Percentiles rank a stretch among this genome's conserved stretches.
Conservation (phyloP, 2,329 filamentous ascomycete genomes). For the Coniochaeta sp. region DNA sequence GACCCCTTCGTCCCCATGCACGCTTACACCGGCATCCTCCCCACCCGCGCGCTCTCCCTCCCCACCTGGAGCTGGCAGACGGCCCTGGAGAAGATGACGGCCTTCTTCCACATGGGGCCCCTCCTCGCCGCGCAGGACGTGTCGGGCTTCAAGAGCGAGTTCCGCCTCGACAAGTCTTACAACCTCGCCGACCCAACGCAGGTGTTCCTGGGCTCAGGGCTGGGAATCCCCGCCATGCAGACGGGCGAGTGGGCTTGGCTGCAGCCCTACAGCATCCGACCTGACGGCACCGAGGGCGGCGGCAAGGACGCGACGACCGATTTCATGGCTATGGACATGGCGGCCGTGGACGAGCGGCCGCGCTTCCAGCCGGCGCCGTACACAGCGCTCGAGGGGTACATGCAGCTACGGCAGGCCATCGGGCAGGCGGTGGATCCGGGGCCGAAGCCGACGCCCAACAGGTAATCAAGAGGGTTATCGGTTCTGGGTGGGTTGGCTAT, state of each 20-base stretch:
- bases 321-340: constrained; percentile 14
- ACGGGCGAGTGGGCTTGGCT: constrained; percentile 24
- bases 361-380: constrained; percentile 22
- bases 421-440: too few relatives aligned
- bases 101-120: constrained; percentile 32
- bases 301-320: not conserved
- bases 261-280: constrained; percentile 21
- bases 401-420: too few relatives aligned
- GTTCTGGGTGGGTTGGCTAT: too few relatives aligned
- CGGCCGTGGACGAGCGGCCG: constrained; percentile 11
- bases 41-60: constrained; percentile 18
- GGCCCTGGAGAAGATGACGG: constrained; percentile 29
- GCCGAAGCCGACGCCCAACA: too few relatives aligned
- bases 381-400: constrained; percentile 22
- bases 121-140: constrained; percentile 18
- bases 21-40: constrained; percentile 26
- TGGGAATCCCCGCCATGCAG: constrained; percentile 15
- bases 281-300: not conserved
- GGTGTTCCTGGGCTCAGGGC: not conserved
- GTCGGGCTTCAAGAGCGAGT: constrained; percentile 3
- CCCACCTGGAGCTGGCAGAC: constrained; percentile 29
- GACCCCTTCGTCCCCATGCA: constrained; percentile 31
- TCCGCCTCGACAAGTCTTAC: not conserved
- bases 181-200: not conserved
- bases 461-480: too few relatives aligned